Percentiles rank a stretch among this genome's conserved stretches.
Conservation (phyloP, 805 yeast genomes). For the Clavispora vitiphila region DNA sequence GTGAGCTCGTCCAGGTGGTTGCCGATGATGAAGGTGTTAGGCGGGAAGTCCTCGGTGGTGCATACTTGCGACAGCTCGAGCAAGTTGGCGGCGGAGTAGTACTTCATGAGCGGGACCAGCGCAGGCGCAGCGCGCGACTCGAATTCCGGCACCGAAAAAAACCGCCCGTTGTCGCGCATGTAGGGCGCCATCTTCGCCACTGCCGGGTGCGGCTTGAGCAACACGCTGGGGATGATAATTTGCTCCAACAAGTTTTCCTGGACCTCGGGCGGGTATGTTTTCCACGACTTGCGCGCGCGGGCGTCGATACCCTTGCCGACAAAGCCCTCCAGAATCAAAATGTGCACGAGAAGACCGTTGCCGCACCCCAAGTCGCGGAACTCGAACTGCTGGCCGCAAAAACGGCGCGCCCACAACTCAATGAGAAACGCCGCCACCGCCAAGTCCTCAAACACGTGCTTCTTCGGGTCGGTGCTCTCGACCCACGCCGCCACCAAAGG, state of each 20-base stretch:
- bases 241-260: constrained; percentile 62
- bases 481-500: constrained; percentile 75
- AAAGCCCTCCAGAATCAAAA: constrained; percentile 74
- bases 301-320: constrained; percentile 87
- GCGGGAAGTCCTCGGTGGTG: constrained; percentile 62
- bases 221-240: constrained; percentile 72
- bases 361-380: constrained; percentile 95
- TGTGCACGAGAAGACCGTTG: constrained; percentile 78
- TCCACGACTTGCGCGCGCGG: constrained; percentile 84
- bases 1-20: constrained; percentile 95
- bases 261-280: constrained; percentile 60
- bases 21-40: constrained; percentile 79
- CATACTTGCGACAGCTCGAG: constrained; percentile 46
- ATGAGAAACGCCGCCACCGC: constrained; percentile 93
- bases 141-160: constrained; percentile 48
- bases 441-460: constrained; percentile 94
- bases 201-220: constrained; percentile 68
- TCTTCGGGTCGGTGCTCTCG: constrained; percentile 92
- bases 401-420: constrained; percentile 65
- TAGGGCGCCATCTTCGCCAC: constrained; percentile 49
- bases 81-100: constrained; percentile 50
- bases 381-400: constrained; percentile 48
- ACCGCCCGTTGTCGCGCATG: constrained; percentile 55
- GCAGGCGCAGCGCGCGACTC: constrained; percentile 13
- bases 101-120: constrained; percentile 43